These are phyloP conservation scores for Pseudisothecium myosuroides DNA, from an alignment of 225 moss, liverwort and hornwort species.

Conservation along the genomic window DNA sequence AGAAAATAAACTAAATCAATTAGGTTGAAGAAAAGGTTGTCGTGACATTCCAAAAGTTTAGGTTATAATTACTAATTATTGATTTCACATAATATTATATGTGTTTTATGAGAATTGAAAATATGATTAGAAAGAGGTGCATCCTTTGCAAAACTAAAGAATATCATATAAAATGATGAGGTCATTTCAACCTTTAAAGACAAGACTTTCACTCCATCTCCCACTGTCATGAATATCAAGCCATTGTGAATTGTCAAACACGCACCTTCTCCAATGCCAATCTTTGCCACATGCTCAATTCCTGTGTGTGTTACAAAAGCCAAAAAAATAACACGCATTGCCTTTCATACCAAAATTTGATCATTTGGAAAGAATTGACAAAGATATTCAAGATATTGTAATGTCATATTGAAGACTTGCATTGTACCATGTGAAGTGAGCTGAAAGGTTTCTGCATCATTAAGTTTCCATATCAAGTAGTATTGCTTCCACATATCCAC, in stretches of 20 bases:
- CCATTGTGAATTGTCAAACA: conserved; percentile 35
- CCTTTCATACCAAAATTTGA: too few relatives aligned
- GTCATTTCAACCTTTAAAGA: conserved; percentile 31
- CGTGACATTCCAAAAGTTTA: not conserved
- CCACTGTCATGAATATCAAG: conserved; percentile 47
- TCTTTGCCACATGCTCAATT: conserved; percentile 29
- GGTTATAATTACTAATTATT: not conserved
- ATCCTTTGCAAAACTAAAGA: not conserved
- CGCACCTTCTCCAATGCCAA: conserved; percentile 23
- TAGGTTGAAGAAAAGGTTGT: not conserved
- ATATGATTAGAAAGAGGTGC: not conserved
- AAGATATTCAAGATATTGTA: too few relatives aligned
- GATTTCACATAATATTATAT: not conserved
- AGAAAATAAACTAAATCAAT: not conserved
- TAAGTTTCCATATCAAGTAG: too few relatives aligned
- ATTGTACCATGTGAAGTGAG: too few relatives aligned
- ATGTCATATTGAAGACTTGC: too few relatives aligned
- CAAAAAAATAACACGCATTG: too few relatives aligned
- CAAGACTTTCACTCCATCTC: conserved; percentile 45
- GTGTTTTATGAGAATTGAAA: not conserved
- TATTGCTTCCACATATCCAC: too few relatives aligned
- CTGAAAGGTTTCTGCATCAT: too few relatives aligned
- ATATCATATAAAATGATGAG: not conserved
- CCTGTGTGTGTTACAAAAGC: not conserved
- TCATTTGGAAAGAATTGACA: too few relatives aligned